Conservation (phyloP, 1,284 basidiomycete species). For the Heterobasidion parviporum region DNA sequence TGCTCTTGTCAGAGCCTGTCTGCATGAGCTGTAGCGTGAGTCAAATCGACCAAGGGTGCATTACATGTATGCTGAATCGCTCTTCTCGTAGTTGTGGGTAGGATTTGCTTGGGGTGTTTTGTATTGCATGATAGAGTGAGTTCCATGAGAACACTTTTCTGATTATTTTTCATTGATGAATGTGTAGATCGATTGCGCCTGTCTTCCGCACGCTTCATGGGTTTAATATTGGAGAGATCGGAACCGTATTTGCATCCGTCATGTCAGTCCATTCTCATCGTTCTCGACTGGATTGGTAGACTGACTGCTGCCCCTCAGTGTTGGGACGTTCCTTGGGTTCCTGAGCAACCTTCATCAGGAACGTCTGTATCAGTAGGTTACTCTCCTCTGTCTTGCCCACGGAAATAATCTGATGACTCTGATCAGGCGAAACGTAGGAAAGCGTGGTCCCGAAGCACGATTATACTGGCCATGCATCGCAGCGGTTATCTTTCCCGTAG, state of each 20-base stretch:
- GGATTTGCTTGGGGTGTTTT: conserved; percentile 75
- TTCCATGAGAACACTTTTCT: background rate
- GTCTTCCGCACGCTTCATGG: conserved; percentile 55
- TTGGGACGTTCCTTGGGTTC: conserved; percentile 57
- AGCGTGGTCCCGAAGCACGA: conserved; percentile 64
- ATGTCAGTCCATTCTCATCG: conserved; percentile 28
- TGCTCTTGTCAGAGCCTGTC: conserved; percentile 70
- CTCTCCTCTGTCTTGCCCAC: background rate
- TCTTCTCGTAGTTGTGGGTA: conserved; percentile 52
- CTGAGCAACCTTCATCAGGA: conserved; percentile 57
- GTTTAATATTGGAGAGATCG: conserved; percentile 59
- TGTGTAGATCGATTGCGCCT: conserved; percentile 46
- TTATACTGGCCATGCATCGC: conserved; percentile 62
- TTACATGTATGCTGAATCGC: background rate
- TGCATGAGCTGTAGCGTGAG: conserved; percentile 67
- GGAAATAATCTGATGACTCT: conserved; percentile 4
- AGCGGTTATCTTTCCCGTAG: conserved; percentile 51
- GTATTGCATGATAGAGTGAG: conserved; percentile 60
- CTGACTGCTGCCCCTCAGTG: conserved; percentile 25
- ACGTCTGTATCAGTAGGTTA: conserved; percentile 47
- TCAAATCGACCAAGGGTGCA: background rate
- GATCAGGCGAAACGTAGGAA: conserved; percentile 41
- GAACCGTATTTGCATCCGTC: conserved; percentile 52
- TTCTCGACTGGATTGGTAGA: background rate
- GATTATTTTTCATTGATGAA: background rate